Conservation (phyloP, 306 rosid genomes). For the Sicyos baderoa region DNA sequence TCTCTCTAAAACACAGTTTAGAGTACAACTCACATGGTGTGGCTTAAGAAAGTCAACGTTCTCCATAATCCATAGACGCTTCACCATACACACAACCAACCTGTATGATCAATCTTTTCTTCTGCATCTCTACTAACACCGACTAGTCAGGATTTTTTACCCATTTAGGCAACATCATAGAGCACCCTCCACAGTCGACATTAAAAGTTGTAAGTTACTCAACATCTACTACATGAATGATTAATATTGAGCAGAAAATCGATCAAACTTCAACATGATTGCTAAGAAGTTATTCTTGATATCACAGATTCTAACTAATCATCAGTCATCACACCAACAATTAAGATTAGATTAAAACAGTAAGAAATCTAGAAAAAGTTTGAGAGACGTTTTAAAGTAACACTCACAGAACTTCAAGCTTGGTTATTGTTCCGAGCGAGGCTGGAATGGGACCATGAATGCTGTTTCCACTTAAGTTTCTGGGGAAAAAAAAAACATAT, state of each 20-base stretch:
- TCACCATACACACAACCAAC: background rate
- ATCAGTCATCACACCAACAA: background rate
- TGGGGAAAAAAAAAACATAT: conserved; percentile 21
- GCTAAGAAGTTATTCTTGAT: background rate
- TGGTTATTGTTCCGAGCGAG: conserved; percentile 55
- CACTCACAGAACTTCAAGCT: conserved; percentile 78
- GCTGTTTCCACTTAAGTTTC: conserved; percentile 90
- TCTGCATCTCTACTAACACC: background rate
- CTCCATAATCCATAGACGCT: background rate
- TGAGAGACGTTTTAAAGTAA: conserved; percentile 14
- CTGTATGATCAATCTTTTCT: background rate
- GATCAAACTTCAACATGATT: background rate
- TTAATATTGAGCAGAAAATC: background rate
- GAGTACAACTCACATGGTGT: background rate
- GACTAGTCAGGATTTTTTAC: background rate
- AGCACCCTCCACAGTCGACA: background rate
- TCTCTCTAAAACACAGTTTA: conserved; percentile 4
- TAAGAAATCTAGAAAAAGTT: background rate
- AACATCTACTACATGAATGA: background rate
- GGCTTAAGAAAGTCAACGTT: background rate
- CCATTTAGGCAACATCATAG: background rate
- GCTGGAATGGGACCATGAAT: conserved; percentile 71
- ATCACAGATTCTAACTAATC: background rate
- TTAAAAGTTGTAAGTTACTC: background rate
- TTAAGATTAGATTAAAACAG: background rate